Evolutionary conservation across 495 filamentous ascomycete genomes (phyloP), one percentile per base, ranked within the genome.

Genomic region (Penicillium manginii): DNA sequence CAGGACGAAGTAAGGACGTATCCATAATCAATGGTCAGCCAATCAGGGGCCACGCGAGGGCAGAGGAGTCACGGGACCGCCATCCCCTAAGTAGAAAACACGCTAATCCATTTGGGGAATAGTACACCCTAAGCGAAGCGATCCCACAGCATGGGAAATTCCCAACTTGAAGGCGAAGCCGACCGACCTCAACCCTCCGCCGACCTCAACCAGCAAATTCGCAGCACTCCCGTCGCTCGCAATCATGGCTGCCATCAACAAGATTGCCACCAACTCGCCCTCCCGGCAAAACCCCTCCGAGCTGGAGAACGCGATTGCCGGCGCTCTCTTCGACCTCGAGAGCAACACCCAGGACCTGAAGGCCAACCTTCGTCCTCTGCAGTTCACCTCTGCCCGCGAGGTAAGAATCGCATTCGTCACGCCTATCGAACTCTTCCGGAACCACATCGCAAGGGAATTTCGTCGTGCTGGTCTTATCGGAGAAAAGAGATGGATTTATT

Each of bases 321-420:
- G 85, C 78, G 94, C 93, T 81, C 89, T 98, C 61, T 96, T 88
- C 83, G 94, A 98, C 67, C 88, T 98, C 74, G 94, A 98, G 90
- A 91, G 86, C 82, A 96, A 96, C 86, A 96, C 92, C 73, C 79
- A 90, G 73, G 94, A 98, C 80, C 90, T 98, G 82, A 94, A 91
- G 89, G 83, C 82, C 71, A 85, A 91, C 55, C 88, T 98, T 73
- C 85, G 94, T 65, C 96, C 94, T 73, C 86, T 98, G 76, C 94
- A 98, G 85, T 96, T 98, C 83, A 88, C 90, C 72, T 93, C 89
- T 78, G 94, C 94, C 74, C 90, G 91, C 75, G 94, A 98, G 93
- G 94, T 98, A 87, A 88, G 91, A 83, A 83, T 65, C 72, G 66
- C 46, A 49, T 37, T 39, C 33, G 23, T 15, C 52, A 46, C 50